Conservation (phyloP, 2,329 filamentous ascomycete genomes). For the Fusarium clavum region DNA sequence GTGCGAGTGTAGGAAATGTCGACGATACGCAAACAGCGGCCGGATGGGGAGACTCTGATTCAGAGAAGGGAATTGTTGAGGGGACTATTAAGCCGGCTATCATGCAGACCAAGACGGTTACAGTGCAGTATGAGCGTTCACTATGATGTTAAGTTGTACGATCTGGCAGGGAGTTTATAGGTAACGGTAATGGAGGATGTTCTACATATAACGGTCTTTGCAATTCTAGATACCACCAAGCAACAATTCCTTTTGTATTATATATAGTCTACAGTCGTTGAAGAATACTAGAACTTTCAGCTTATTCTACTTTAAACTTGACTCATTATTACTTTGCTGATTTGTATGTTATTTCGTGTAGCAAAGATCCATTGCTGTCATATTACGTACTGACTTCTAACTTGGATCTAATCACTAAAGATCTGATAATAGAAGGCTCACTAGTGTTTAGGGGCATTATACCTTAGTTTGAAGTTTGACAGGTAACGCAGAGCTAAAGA, state of each 20-base stretch:
- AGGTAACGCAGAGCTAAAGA: neutral
- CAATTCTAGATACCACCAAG: constrained; percentile 14
- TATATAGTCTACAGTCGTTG: neutral
- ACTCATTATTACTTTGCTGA: neutral
- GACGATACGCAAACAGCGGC: constrained; percentile 26
- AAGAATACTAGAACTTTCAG: neutral
- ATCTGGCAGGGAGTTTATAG: neutral
- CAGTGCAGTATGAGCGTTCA: constrained; percentile 34
- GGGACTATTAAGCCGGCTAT: constrained; percentile 28
- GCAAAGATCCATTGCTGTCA: neutral
- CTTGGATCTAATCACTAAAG: neutral
- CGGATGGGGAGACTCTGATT: constrained; percentile 39
- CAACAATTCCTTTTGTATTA: constrained; percentile 6
- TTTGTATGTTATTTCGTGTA: neutral
- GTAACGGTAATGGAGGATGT: neutral
- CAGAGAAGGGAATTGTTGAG: constrained; percentile 36
- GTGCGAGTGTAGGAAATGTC: constrained; percentile 21
- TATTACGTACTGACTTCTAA: rapidly evolving
- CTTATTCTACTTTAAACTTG: neutral
- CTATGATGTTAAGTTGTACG: neutral
- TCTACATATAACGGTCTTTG: neutral
- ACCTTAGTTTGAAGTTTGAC: constrained; percentile 1
- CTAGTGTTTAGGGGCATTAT: neutral
- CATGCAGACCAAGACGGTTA: constrained; percentile 42
- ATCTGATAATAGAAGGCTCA: neutral